These are phyloP conservation scores for Sicyos baderoa DNA, from an alignment of 306 rosid species.

Conservation along the genomic window DNA sequence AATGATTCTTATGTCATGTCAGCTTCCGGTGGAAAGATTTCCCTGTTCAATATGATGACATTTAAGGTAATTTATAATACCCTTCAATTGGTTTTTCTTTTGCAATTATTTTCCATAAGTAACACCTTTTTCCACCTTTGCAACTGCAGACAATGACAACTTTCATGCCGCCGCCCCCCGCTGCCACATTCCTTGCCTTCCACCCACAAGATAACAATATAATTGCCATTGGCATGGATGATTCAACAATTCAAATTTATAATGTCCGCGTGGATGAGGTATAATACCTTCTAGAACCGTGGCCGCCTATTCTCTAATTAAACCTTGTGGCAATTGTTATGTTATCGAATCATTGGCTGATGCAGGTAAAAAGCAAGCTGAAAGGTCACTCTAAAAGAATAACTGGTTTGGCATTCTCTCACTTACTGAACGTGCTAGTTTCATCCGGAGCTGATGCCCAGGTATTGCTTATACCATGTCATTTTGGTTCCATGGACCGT, in stretches of 20 bases:
- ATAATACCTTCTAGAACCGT: conserved; percentile 21
- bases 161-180: conserved; percentile 98
- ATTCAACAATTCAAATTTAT: conserved; percentile 89
- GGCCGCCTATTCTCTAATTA: conserved; percentile 14
- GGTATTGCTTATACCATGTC: conserved; percentile 34
- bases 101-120: too few relatives aligned
- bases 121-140: too few relatives aligned
- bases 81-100: too few relatives aligned
- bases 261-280: conserved; percentile 97
- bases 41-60: conserved; percentile 95
- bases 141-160: conserved; percentile 92
- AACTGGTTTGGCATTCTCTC: conserved; percentile 92
- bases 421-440: conserved; percentile 68
- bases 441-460: conserved; percentile 98
- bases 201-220: conserved; percentile 96
- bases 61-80: too few relatives aligned
- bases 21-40: conserved; percentile 94
- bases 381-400: conserved; percentile 93
- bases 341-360: conserved; percentile 26
- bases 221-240: conserved; percentile 97
- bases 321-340: conserved; percentile 23
- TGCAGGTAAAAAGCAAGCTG: conserved; percentile 88
- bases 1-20: conserved; percentile 96
- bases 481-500: too few relatives aligned
- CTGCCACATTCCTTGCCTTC: conserved; percentile 94